phyloP scores from a whole-genome alignment of 202 grass and related monocot species.

The Miscanthus sacchariflorus region DNA sequence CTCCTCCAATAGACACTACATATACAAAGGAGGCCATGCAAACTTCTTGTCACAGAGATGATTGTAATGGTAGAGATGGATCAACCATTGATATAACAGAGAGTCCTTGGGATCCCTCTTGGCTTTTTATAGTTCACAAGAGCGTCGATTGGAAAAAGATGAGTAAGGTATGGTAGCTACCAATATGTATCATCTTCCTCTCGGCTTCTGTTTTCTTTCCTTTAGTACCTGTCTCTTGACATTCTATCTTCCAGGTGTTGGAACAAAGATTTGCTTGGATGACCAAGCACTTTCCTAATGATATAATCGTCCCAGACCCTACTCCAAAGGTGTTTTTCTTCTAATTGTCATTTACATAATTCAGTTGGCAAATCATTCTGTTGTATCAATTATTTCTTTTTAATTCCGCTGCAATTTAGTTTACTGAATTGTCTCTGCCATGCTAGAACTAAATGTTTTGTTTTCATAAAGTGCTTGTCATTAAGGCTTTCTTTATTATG shows the following conservation, averaged over 20 bases:
- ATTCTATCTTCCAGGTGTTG: neutral
- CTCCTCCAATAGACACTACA: neutral
- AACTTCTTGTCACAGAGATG: neutral
- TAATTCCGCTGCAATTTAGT: neutral
- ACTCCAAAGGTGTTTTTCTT: neutral
- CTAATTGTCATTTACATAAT: neutral
- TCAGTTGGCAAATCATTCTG: conserved; percentile 30
- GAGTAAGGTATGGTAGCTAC: neutral
- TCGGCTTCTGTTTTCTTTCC: neutral
- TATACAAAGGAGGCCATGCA: neutral
- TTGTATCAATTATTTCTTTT: neutral
- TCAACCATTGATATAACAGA: neutral
- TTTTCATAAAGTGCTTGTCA: neutral
- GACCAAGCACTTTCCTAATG: neutral
- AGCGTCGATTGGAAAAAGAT: neutral
- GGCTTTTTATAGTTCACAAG: neutral
- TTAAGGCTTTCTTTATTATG: neutral
- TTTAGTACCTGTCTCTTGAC: neutral
- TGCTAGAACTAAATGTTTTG: neutral
- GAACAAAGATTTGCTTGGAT: neutral
- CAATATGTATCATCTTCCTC: neutral
- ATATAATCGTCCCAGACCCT: neutral
- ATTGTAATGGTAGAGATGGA: neutral
- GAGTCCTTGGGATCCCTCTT: neutral
- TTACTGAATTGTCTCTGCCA: neutral